phyloP scores from a whole-genome alignment of 164 flowering plant species.

The Dillenia turbinata region DNA sequence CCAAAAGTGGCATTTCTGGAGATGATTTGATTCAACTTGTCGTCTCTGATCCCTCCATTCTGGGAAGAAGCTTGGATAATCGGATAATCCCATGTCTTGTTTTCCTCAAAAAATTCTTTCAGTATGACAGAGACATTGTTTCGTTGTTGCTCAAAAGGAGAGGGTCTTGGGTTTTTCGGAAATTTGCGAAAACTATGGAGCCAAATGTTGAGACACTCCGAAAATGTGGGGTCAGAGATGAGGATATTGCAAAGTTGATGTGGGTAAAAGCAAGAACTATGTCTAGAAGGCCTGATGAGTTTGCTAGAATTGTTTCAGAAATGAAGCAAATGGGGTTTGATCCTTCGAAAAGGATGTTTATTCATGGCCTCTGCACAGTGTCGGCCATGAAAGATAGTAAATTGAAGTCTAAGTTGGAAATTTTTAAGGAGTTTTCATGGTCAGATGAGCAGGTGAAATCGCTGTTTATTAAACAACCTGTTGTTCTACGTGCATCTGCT shows the following conservation, averaged over 20 bases:
- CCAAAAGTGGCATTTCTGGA: neutral
- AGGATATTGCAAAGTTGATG: neutral
- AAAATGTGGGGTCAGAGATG: neutral
- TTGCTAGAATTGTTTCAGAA: neutral
- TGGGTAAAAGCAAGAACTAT: neutral
- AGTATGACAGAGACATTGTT: neutral
- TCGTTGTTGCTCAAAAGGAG: too few species aligned
- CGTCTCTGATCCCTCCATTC: neutral
- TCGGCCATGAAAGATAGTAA: neutral
- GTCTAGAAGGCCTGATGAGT: neutral
- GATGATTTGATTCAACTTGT: neutral
- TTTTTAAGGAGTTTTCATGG: constrained; percentile 4
- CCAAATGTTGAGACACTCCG: neutral
- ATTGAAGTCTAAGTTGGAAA: neutral
- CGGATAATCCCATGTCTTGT: neutral
- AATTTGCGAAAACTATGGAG: neutral
- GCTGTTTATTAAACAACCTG: constrained; percentile 1
- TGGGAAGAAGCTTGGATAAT: neutral
- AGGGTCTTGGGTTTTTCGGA: neutral
- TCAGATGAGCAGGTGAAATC: neutral
- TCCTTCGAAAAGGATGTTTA: neutral
- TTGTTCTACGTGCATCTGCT: neutral
- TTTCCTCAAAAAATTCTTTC: neutral
- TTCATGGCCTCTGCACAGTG: neutral
- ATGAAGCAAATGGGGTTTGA: neutral